Evolutionary conservation across 192 early-diverging fungal species (phyloP).

Genomic region (Backusella sp.): DNA sequence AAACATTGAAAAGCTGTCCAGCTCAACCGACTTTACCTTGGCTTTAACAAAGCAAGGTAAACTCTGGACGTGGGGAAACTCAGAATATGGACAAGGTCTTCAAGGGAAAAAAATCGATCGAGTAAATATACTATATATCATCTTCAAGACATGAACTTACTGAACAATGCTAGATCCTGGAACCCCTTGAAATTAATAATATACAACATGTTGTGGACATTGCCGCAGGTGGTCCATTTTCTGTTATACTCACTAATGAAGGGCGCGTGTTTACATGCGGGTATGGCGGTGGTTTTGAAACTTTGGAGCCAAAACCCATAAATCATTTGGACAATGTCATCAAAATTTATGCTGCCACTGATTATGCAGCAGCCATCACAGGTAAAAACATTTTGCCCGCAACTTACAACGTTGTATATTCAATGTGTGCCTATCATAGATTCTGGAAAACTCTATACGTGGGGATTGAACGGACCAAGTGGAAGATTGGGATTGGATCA

Average conservation of each 20-base stretch:
- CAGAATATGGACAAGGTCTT: constrained; percentile 76
- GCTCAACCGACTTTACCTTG: constrained; percentile 69
- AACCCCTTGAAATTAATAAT: constrained; percentile 48
- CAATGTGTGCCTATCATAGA: constrained; percentile 4
- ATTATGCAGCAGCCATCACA: constrained; percentile 56
- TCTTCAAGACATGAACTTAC: not conserved
- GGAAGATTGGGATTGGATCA: constrained; percentile 37
- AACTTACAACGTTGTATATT: not conserved
- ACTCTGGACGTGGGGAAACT: constrained; percentile 75
- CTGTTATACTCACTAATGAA: constrained; percentile 47
- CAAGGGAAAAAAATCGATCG: constrained; percentile 55
- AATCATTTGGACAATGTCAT: constrained; percentile 33
- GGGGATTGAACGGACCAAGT: constrained; percentile 32
- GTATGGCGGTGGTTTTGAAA: constrained; percentile 57
- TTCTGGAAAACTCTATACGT: constrained; percentile 34
- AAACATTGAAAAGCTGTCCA: constrained; percentile 47
- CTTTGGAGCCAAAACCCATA: constrained; percentile 41
- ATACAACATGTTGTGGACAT: constrained; percentile 44
- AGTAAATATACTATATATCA: constrained; percentile 25
- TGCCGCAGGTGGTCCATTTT: constrained; percentile 68
- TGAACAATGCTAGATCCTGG: constrained; percentile 52
- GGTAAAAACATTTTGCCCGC: constrained; percentile 27
- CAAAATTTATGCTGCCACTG: constrained; percentile 58
- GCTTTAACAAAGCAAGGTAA: constrained; percentile 48
- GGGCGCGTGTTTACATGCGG: constrained; percentile 67